Evolutionary conservation across 2,329 filamentous ascomycete species (phyloP).

Genomic region (Paecilomyces sp.): DNA sequence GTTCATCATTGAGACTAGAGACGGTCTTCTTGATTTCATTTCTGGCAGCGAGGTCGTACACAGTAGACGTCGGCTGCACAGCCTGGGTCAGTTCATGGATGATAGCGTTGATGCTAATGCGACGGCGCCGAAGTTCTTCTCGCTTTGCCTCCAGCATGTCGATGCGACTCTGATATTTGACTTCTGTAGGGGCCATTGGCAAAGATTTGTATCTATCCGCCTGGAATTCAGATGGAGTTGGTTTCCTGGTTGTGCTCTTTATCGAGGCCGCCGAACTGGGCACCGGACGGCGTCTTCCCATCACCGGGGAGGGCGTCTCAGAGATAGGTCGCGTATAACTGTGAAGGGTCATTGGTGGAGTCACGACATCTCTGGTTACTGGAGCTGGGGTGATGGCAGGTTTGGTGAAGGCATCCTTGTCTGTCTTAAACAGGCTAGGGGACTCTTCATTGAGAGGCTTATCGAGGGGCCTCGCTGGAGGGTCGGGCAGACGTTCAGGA

Average conservation of each 20-base stretch:
- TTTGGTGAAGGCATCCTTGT: neutral
- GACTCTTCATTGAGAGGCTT: neutral
- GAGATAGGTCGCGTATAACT: conserved; percentile 27
- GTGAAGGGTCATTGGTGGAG: conserved; percentile 15
- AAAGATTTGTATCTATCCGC: conserved; percentile 45
- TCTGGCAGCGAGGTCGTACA: conserved; percentile 57
- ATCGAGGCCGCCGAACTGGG: conserved; percentile 20
- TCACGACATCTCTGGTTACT: neutral
- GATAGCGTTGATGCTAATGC: conserved; percentile 63
- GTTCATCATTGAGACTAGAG: conserved; percentile 56
- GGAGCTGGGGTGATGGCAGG: neutral
- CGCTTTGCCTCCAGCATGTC: conserved; percentile 60
- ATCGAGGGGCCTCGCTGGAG: neutral
- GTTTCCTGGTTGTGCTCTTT: conserved; percentile 33
- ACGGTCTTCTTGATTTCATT: conserved; percentile 57
- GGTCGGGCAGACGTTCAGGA: neutral
- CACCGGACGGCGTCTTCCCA: conserved; percentile 34
- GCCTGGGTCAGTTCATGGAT: conserved; percentile 73
- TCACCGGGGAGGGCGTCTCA: conserved; percentile 26
- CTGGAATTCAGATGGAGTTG: conserved; percentile 28
- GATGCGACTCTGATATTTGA: conserved; percentile 56
- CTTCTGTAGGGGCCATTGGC: conserved; percentile 55
- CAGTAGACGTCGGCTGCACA: conserved; percentile 62
- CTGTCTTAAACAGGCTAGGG: neutral
- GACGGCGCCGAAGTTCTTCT: conserved; percentile 58